These are phyloP conservation scores for Penicillium turbatum DNA, from an alignment of 495 filamentous ascomycete genomes.

Conservation along the genomic window DNA sequence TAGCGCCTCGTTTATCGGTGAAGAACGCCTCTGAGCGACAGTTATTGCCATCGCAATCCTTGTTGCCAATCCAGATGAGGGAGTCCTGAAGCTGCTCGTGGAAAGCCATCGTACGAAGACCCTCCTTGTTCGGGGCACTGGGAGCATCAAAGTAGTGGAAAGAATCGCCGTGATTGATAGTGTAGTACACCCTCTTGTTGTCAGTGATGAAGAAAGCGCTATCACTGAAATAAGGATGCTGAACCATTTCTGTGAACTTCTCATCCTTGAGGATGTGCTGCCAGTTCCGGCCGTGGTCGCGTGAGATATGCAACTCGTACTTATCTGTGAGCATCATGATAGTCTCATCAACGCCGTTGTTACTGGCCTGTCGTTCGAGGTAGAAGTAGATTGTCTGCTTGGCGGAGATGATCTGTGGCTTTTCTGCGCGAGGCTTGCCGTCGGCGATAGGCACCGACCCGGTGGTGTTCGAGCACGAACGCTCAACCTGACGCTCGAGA, in stretches of 20 bases:
- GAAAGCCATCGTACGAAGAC: constrained; percentile 59
- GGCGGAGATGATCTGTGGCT: constrained; percentile 52
- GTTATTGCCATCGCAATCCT: constrained; percentile 46
- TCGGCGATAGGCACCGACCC: constrained; percentile 42
- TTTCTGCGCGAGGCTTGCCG: constrained; percentile 56
- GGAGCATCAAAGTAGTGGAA: constrained; percentile 66
- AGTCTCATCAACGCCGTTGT: constrained; percentile 67
- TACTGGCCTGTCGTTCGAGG: constrained; percentile 70
- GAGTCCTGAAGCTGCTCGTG: constrained; percentile 78
- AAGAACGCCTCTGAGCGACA: constrained; percentile 71
- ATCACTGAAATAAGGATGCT: constrained; percentile 74
- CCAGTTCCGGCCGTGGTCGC: constrained; percentile 87
- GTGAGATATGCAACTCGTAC: constrained; percentile 61
- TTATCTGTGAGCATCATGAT: constrained; percentile 71
- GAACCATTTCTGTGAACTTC: constrained; percentile 62
- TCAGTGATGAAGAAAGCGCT: constrained; percentile 78
- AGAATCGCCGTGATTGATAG: constrained; percentile 64
- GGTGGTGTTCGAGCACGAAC: constrained; percentile 49
- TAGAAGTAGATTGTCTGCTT: constrained; percentile 65
- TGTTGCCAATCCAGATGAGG: constrained; percentile 82
- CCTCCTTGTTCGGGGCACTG: constrained; percentile 31
- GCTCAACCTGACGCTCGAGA: constrained; percentile 42
- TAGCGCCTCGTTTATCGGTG: constrained; percentile 67
- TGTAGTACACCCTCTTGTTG: constrained; percentile 66
- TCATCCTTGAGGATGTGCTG: constrained; percentile 53